Conservation (phyloP, 2,329 filamentous ascomycete species). For the Colletotrichum lini region DNA sequence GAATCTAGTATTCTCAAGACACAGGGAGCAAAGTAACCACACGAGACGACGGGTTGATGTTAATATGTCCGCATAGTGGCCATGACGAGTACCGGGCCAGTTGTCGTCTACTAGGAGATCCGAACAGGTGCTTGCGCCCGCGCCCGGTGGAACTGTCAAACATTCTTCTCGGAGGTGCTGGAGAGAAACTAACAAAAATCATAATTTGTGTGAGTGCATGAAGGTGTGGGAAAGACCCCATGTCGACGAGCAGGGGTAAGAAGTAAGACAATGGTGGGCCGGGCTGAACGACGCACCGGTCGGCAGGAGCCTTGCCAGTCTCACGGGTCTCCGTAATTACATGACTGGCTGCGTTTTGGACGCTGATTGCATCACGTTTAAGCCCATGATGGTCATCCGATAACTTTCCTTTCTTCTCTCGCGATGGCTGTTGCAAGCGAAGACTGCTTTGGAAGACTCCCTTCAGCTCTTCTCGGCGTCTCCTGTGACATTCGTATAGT, state of each 20-base stretch:
- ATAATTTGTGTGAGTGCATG: slow-evolving; percentile 41
- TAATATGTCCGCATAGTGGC: neutral
- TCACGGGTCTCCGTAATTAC: slow-evolving; percentile 38
- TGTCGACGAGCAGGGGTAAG: slow-evolving; percentile 44
- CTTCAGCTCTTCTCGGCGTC: slow-evolving; percentile 6
- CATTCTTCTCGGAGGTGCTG: slow-evolving; percentile 14
- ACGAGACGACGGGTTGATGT: neutral
- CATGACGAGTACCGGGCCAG: neutral
- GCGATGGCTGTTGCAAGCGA: slow-evolving; percentile 10
- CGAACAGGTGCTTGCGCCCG: neutral
- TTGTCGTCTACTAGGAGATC: slow-evolving; percentile 2
- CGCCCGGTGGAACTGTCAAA: slow-evolving; percentile 7
- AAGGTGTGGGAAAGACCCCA: slow-evolving; percentile 45
- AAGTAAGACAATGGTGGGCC: slow-evolving; percentile 43
- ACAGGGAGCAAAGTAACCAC: neutral
- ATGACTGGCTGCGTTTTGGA: slow-evolving; percentile 36
- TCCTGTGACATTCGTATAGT: slow-evolving; percentile 18
- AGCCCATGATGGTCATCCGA: slow-evolving; percentile 24
- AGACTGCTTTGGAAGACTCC: slow-evolving; percentile 14
- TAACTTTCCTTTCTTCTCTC: slow-evolving; percentile 35
- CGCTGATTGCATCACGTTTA: slow-evolving; percentile 42
- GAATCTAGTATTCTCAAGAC: neutral
- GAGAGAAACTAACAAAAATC: slow-evolving; percentile 2
- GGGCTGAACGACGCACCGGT: slow-evolving; percentile 43
- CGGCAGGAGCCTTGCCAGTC: slow-evolving; percentile 44